Base-by-base conservation (phyloP, 257 asterid species). In the Gynochthodes officinalis region DNA sequence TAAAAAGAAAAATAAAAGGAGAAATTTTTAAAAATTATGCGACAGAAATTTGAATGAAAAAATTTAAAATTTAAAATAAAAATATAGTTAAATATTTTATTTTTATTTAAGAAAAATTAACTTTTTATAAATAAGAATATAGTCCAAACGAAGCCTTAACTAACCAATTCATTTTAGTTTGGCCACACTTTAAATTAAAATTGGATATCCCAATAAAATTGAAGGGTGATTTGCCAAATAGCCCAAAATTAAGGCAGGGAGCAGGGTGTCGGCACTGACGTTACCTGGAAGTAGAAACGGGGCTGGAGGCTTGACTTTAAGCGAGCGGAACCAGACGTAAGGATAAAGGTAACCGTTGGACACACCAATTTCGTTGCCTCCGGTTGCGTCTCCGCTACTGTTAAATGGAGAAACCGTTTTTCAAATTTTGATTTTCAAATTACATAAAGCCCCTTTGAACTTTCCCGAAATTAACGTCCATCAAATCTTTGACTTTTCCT, bases 291-390 rank as follows among this genome's bases (percentile, higher is more conserved):
- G 77, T 67, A 58, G 42, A 67, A 60, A 60, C 18, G 48, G 13
- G 35, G 21, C 18, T 28, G 59, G 23, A 8, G 27, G 60, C 5
- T 50, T 59, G 53, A 64, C 82, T 57, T 71, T 74, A 25, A 27
- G n/a, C n/a, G n/a, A n/a, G 68, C 28, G 64, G 65, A 69, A 77
- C 58, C 70, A 65, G 75, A 76, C 79, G 86, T 81, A 55, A 71
- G 57, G 50, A 64, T 28, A 57, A 83, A 79, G 88, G 67, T 62
- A 49, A 65, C 74, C 70, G 77, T 75, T 69, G 73, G 61, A 69
- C 25, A 53, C 27, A 61, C 27, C 39, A 5, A 15, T 15, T 21
- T 33, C 2, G 4, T 16, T 16, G 12, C 32, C 60, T 16, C 53
- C 64, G 39, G 64, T 69, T 44, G 79, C 73, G 62, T 70, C 70